Conservation (phyloP, 352 stramenopile species). For the Elongisporangium undulatum region DNA sequence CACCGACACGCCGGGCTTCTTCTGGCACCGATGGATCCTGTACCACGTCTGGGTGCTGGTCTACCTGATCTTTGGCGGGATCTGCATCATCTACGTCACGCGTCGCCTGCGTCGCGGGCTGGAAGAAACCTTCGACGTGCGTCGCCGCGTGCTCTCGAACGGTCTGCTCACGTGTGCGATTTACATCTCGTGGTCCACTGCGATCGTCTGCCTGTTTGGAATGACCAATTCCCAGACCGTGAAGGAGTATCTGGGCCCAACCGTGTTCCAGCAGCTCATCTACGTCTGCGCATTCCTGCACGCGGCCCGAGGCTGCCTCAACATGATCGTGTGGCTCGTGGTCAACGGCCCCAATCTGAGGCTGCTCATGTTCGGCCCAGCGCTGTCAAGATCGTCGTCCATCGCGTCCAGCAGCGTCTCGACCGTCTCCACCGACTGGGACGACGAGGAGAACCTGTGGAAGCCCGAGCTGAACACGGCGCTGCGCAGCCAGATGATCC, state of each 20-base stretch:
- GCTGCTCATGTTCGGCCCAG: conserved; percentile 17
- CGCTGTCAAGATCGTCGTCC: conserved; percentile 1
- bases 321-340: conserved; percentile 85
- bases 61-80: conserved; percentile 70
- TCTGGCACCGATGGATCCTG: conserved; percentile 78
- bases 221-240: conserved; percentile 43
- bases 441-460: conserved; percentile 38
- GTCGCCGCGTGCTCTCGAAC: conserved; percentile 68
- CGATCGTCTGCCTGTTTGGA: conserved; percentile 66
- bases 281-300: conserved; percentile 78
- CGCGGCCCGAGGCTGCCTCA: conserved; percentile 66
- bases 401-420: conserved; percentile 9
- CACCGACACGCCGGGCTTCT: conserved; percentile 68
- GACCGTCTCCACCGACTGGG: neutral
- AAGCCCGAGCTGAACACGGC: conserved; percentile 86
- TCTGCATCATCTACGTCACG: conserved; percentile 75
- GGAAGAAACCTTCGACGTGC: conserved; percentile 84
- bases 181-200: conserved; percentile 82
- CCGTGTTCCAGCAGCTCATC: conserved; percentile 54
- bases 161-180: conserved; percentile 77
- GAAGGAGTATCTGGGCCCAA: conserved; percentile 29
- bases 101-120: conserved; percentile 65
- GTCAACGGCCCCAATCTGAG: conserved; percentile 62
- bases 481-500: conserved; percentile 83
- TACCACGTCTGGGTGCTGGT: conserved; percentile 80